Percentiles rank a stretch among this genome's conserved stretches.
These are phyloP conservation scores for Phytophthora litchii DNA, from an alignment of 352 stramenopile species.

Conservation along the genomic window DNA sequence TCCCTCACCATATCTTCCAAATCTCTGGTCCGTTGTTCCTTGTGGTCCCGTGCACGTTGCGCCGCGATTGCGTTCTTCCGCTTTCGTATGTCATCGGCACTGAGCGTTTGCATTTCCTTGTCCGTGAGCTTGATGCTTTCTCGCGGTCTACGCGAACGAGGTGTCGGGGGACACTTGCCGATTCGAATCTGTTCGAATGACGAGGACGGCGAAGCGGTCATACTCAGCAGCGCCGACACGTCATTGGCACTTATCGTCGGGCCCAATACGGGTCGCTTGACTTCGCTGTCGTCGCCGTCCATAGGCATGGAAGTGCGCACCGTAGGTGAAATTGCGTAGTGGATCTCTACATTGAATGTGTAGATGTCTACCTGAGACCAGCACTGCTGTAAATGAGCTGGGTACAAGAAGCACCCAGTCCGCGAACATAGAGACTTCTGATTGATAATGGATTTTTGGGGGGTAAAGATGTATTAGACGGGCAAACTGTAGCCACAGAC, in stretches of 20 bases:
- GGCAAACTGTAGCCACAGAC: constrained; percentile 16
- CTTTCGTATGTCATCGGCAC: constrained; percentile 61
- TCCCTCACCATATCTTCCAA: constrained; percentile 63
- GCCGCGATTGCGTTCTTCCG: constrained; percentile 75
- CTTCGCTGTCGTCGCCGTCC: constrained; percentile 10
- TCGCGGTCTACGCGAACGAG: constrained; percentile 41
- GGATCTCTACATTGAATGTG: constrained; percentile 10
- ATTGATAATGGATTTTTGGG: constrained; percentile 30
- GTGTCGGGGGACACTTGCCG: constrained; percentile 31
- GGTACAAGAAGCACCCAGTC: constrained; percentile 22
- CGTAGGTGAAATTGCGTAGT: constrained; percentile 25
- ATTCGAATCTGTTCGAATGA: constrained; percentile 22
- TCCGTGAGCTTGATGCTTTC: constrained; percentile 50
- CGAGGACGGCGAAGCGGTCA: constrained; percentile 14
- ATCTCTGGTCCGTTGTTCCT: constrained; percentile 60
- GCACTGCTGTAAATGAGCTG: constrained; percentile 4
- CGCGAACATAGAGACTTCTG: constrained; percentile 24
- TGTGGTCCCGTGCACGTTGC: constrained; percentile 58
- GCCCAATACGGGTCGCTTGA: constrained; percentile 19
- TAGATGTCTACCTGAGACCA: not conserved
- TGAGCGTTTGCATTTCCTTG: constrained; percentile 46
- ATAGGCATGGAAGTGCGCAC: constrained; percentile 14
- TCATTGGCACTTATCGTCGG: constrained; percentile 30
- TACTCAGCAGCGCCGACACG: constrained; percentile 31
- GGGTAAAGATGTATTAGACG: constrained; percentile 13